These are phyloP conservation scores for Claviceps cyperi DNA, from an alignment of 2,329 filamentous ascomycete species.

Conservation along the genomic window DNA sequence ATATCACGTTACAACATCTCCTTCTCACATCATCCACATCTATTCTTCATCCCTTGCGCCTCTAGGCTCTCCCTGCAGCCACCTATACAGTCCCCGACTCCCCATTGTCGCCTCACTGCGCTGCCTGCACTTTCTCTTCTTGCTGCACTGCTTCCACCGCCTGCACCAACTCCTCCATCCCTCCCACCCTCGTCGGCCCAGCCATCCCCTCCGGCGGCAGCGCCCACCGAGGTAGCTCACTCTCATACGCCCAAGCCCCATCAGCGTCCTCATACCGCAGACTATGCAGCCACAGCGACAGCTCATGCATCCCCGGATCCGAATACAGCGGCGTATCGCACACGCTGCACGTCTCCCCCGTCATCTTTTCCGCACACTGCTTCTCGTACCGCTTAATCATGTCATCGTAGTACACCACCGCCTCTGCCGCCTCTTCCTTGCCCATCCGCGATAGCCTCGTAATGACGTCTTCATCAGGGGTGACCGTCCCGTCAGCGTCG, in stretches of 20 bases:
- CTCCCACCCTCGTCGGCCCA: conserved; percentile 55
- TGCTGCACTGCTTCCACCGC: conserved; percentile 22
- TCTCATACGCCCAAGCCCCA: conserved; percentile 78
- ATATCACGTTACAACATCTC: too few species aligned
- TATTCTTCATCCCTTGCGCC: neutral
- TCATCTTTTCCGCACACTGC: conserved; percentile 84
- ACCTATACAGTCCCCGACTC: too few species aligned
- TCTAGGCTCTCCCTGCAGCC: neutral
- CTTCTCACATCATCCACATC: too few species aligned
- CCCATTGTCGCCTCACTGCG: neutral
- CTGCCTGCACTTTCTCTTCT: neutral
- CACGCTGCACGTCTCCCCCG: conserved; percentile 63
- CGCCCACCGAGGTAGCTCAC: conserved; percentile 74
- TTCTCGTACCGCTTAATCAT: conserved; percentile 86
- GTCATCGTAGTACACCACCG: conserved; percentile 84
- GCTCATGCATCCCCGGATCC: conserved; percentile 78
- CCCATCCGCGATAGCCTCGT: conserved; percentile 77
- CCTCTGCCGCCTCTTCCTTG: conserved; percentile 81
- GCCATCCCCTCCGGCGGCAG: conserved; percentile 59
- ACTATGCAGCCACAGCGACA: conserved; percentile 88
- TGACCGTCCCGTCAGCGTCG: conserved; percentile 49
- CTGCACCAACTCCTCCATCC: conserved; percentile 43
- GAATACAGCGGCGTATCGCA: conserved; percentile 86
- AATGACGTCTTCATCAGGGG: conserved; percentile 82
- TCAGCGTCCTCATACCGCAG: conserved; percentile 73